Evolutionary conservation across 83 land plant species (phyloP), one percentile per base, ranked within the genome.

Genomic region (Thuja plicata): DNA sequence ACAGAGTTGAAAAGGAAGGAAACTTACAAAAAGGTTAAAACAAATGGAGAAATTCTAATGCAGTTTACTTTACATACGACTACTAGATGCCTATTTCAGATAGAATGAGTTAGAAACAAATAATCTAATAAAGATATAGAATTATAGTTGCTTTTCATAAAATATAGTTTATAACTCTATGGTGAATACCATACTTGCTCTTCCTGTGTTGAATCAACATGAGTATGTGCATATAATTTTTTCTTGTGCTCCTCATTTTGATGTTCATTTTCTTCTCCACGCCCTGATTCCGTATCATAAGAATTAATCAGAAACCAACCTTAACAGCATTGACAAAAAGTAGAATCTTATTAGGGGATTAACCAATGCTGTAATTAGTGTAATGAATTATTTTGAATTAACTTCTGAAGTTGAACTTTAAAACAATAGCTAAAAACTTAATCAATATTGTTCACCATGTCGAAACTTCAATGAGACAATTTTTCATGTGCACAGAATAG

Each of bases 181-280:
- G 24, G 87, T 50, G 74, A 87, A 35, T 83, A 54, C 71, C 62
- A 60, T 83, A 89, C 89, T 66, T 89, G 87, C 34, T 35, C 62
- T 86, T 86, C 87, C 87, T 86, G 87, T 86, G 87, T 21, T 19
- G 87, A 86, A 27, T 54, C 87, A 24, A 86, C 71, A 52, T 86
- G 38, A 16, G 71, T 35, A 41, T 86, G 35, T 19, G 40, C 40
- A 38, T 10, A 86, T 35, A 86, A 30, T 38, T 54, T 73, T 60
- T 86, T 86, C 87, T 86, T 37, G 21, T n/a, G n/a, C 9, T 60
- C 70, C 19, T 35, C 87, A 86, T 86, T 60, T 35, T 86, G 41
- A 21, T 55, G 66, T 19, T 52, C 17, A 11, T 60, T 54, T 73
- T 37, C 41, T 24, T 60, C 85, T 86, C 30, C 30, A 5, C 24